These are phyloP conservation scores for Neonectria neomacrospora DNA, from an alignment of 2,329 filamentous ascomycete genomes.

Conservation along the genomic window DNA sequence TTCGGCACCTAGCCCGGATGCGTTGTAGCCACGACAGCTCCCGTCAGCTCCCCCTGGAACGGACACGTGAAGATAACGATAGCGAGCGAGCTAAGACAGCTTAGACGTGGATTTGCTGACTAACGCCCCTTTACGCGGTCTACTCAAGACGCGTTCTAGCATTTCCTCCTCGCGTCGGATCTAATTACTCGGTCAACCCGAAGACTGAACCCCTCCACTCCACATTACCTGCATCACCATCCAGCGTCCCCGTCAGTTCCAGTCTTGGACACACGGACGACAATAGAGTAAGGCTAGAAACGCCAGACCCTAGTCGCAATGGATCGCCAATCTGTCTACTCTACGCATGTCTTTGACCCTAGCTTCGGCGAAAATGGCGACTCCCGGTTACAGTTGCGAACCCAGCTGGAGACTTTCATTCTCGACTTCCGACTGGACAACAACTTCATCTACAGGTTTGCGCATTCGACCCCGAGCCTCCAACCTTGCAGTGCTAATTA, in stretches of 20 bases:
- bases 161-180: constrained; percentile 23
- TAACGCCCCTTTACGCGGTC: constrained; percentile 17
- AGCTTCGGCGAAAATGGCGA: constrained; percentile 74
- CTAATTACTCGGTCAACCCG: constrained; percentile 33
- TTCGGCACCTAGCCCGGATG: constrained; percentile 27
- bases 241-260: constrained; percentile 22
- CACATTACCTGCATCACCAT: constrained; percentile 37
- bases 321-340: constrained; percentile 90
- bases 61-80: constrained; percentile 38
- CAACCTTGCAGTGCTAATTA: constrained; percentile 23
- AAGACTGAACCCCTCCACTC: constrained; percentile 40
- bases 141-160: constrained; percentile 29
- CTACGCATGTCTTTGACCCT: constrained; percentile 81
- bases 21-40: constrained; percentile 40
- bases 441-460: constrained; percentile 90
- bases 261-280: constrained; percentile 27
- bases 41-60: constrained; percentile 29
- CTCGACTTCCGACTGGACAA: constrained; percentile 95
- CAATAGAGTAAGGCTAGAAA: constrained; percentile 18
- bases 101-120: not conserved
- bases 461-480: not conserved
- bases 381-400: constrained; percentile 77
- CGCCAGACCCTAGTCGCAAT: constrained; percentile 57
- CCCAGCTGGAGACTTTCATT: constrained; percentile 88
- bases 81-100: constrained; percentile 2